Base-by-base conservation (phyloP, 352 stramenopile species). In the Phytophthora kernoviae region DNA sequence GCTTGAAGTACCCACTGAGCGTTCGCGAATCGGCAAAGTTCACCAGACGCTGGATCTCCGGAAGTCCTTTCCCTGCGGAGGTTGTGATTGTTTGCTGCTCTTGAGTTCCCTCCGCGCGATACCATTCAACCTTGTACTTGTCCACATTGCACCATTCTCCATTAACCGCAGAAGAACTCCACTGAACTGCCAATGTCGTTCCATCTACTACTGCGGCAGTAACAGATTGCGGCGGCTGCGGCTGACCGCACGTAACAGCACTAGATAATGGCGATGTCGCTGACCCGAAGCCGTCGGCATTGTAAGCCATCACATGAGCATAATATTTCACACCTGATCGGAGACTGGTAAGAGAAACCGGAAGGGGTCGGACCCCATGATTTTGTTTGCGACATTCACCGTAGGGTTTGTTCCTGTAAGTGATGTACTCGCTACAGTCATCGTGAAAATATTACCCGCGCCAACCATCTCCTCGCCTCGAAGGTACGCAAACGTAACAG, bases 401-500 rank as follows among this genome's bases (percentile, higher is more conserved):
- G 59, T 56, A 8, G 78, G 79, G 2, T n/a, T n/a, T n/a, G 85
- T 80, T 9, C 92, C 94, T 5, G 61, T 81, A 0, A 98, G 67
- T 1, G 73, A 24, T 0, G 73, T 72, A 6, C 90, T 70, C 14
- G 79, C 57, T n/a, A 90, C 65, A 0, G 90, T 70, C 46, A 97
- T 87, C 7, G 82, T 75, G 44, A 92, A 88, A 27, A 96, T 90
- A 61, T 98, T 96, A 12, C 91, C 89, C 2, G 92, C 96, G 18
- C 94, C 94, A 22, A 97, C 86, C 53, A 96, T 79, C 55, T 97
- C 88, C 68, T 98, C 91, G 21, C 97, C 88, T 32, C 79, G 73
- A 18, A 98, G 67, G 43, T 98, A 94, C 0, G 94, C 96, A 51
- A 99, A 98, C 14, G 93, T 98, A 5, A 99, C 84, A 21, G 90